Percentiles rank a stretch among this genome's conserved stretches.
Conservation (phyloP, 2,329 filamentous ascomycete genomes). For the Penicillium brevicompactum region DNA sequence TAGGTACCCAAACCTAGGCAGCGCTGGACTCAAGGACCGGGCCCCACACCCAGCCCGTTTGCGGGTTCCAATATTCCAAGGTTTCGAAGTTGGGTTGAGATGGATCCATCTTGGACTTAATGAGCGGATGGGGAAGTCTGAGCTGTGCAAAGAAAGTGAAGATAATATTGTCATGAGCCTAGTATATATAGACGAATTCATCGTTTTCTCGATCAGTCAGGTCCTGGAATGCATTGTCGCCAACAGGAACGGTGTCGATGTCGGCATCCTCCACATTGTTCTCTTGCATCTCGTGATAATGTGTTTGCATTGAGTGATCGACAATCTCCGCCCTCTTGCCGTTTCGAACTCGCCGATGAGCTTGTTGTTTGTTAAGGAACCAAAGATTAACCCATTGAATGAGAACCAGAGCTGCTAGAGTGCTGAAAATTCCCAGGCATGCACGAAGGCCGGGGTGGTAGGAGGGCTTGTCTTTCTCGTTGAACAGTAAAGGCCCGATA, state of each 20-base stretch:
- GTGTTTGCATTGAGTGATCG: slow-evolving; percentile 63
- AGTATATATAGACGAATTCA: slow-evolving; percentile 68
- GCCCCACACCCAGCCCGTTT: too few species aligned
- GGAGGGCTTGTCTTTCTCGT: slow-evolving; percentile 56
- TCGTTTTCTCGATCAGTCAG: slow-evolving; percentile 68
- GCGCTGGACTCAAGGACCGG: too few species aligned
- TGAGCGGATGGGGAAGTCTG: too few species aligned
- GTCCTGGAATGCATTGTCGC: slow-evolving; percentile 59
- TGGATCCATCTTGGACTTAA: too few species aligned
- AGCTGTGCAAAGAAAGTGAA: too few species aligned
- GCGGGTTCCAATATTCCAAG: too few species aligned
- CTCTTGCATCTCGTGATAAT: slow-evolving; percentile 45
- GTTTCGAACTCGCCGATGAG: slow-evolving; percentile 56
- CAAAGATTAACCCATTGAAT: slow-evolving; percentile 59
- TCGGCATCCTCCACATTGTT: slow-evolving; percentile 13
- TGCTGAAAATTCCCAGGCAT: slow-evolving; percentile 50
- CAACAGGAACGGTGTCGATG: slow-evolving; percentile 34
- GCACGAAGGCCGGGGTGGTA: slow-evolving; percentile 61
- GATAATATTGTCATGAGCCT: neutral
- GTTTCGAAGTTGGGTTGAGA: too few species aligned
- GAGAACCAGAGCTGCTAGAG: slow-evolving; percentile 55
- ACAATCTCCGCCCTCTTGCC: slow-evolving; percentile 63
- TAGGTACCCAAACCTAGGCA: too few species aligned
- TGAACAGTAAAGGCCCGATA: slow-evolving; percentile 66
- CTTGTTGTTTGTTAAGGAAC: slow-evolving; percentile 57